A percentile compares a stretch with the other conserved stretches of the same genome.
Evolutionary conservation across 2,329 filamentous ascomycete species (phyloP).

Genomic region (Colletotrichum graminicola): DNA sequence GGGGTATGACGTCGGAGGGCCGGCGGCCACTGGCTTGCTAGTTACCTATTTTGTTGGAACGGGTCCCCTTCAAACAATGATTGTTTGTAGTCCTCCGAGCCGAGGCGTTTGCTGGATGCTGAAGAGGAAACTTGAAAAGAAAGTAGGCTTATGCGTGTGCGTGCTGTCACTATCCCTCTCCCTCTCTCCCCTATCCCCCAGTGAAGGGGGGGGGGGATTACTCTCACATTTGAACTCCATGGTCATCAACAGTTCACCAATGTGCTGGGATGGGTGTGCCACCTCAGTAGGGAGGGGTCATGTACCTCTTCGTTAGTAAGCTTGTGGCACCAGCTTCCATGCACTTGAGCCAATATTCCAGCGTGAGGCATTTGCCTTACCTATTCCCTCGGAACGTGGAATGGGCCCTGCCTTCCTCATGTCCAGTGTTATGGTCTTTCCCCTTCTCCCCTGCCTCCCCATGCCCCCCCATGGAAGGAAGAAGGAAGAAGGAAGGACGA

Average conservation of each 20-base stretch:
- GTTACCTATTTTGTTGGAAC: neutral
- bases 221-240: conserved; percentile 1
- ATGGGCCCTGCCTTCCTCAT: conserved; percentile 10
- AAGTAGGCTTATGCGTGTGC: conserved; percentile 11
- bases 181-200: conserved; percentile 10
- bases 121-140: conserved; percentile 2
- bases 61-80: neutral
- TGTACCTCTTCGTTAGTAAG: conserved; percentile 26
- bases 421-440: neutral
- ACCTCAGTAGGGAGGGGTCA: neutral
- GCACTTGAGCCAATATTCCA: conserved; percentile 3
- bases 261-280: neutral
- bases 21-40: conserved; percentile 13
- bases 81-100: conserved; percentile 12
- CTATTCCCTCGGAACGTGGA: neutral
- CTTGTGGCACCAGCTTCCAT: conserved; percentile 10
- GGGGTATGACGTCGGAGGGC: conserved; percentile 37
- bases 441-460: conserved; percentile 18
- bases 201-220: conserved; percentile 24
- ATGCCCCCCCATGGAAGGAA: conserved; percentile 9
- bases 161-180: neutral
- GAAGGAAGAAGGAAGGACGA: conserved; percentile 25
- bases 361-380: conserved; percentile 17
- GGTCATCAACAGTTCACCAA: neutral
- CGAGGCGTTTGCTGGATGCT: neutral